Conservation (phyloP, 2,329 filamentous ascomycete genomes). For the Hymenoscyphus repandus region DNA sequence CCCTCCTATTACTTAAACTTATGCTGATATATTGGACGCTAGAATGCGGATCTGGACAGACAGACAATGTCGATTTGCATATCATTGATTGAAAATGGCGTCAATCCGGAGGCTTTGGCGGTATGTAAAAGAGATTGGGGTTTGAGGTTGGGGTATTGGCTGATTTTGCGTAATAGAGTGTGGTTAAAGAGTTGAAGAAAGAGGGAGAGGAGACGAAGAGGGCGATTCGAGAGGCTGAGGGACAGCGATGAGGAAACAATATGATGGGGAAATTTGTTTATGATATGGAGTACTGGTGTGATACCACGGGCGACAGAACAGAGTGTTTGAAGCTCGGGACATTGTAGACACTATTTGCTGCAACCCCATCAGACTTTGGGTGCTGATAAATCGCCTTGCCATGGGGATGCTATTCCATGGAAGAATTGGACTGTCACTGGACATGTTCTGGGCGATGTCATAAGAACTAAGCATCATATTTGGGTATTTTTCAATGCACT, state of each 20-base stretch:
- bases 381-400: too few relatives aligned
- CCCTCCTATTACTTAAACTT: not conserved
- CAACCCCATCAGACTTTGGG: too few relatives aligned
- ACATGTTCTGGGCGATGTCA: too few relatives aligned
- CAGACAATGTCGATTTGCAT: conserved; percentile 91
- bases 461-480: too few relatives aligned
- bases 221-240: conserved; percentile 1
- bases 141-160: not conserved
- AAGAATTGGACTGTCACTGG: too few relatives aligned
- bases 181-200: conserved; percentile 30
- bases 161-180: conserved; percentile 22
- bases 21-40: conserved; percentile 4
- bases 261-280: too few relatives aligned
- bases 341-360: too few relatives aligned
- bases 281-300: too few relatives aligned
- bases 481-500: too few relatives aligned
- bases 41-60: conserved; percentile 93
- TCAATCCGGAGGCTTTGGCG: conserved; percentile 90
- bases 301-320: too few relatives aligned
- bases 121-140: conserved; percentile 49
- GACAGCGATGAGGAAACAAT: not conserved
- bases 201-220: conserved; percentile 26
- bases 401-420: too few relatives aligned
- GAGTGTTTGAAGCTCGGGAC: too few relatives aligned
- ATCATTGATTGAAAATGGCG: conserved; percentile 93